Conservation (phyloP, 805 yeast genomes). For the Babjeviella inositovora region DNA sequence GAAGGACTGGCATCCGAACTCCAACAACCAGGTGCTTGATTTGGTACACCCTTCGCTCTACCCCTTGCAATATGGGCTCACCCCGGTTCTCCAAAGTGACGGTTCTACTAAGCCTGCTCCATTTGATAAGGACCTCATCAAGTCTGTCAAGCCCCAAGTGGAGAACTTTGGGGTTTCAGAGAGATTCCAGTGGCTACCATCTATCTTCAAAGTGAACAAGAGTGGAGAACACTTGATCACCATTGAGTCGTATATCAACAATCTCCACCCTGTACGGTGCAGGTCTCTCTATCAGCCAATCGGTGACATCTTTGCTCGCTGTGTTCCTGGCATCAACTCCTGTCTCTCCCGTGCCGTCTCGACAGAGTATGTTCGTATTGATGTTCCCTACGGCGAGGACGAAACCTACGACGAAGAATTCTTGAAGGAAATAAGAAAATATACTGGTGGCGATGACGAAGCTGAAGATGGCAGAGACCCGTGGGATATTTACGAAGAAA, state of each 20-base stretch:
- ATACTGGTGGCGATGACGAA: constrained; percentile 3
- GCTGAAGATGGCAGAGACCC: constrained; percentile 1
- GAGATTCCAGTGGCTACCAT: constrained; percentile 21
- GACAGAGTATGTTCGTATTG: constrained; percentile 5
- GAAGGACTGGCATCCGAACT: constrained; percentile 18
- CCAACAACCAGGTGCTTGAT: constrained; percentile 17
- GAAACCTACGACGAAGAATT: constrained; percentile 5
- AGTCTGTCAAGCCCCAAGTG: constrained; percentile 1
- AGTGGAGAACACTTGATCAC: constrained; percentile 6
- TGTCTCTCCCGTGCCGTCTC: constrained; percentile 10
- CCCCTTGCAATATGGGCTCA: constrained; percentile 13
- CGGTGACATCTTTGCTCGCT: constrained; percentile 11
- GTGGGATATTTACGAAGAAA: constrained; percentile 2
- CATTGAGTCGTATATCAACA: constrained; percentile 19
- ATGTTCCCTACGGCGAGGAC: constrained; percentile 4
- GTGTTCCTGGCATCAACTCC: constrained; percentile 14
- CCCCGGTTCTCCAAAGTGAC: constrained; percentile 6
- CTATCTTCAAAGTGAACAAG: constrained; percentile 6
- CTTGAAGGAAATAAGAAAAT: constrained; percentile 2
- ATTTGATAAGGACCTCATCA: not conserved
- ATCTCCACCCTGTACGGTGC: constrained; percentile 15
- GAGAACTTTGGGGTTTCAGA: constrained; percentile 6
- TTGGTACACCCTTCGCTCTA: constrained; percentile 23
- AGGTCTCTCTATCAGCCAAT: constrained; percentile 12
- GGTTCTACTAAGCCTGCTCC: no score